Evolutionary conservation across 805 yeast species (phyloP).

Genomic region (Monosporozyma aquatica): DNA sequence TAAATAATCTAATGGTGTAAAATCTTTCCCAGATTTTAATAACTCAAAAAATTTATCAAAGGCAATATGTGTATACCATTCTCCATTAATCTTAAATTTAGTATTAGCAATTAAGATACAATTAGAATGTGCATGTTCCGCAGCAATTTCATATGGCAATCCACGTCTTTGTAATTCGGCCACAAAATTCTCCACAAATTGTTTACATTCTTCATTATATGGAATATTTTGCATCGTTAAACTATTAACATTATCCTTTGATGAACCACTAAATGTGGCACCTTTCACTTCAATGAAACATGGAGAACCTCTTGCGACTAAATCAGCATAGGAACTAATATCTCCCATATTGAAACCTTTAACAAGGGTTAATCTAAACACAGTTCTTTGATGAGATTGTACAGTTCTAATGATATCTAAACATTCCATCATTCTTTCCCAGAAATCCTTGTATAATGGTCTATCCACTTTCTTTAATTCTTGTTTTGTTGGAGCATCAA

Average conservation of each 20-base stretch:
- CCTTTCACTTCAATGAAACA: slow-evolving; percentile 90
- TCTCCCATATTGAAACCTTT: slow-evolving; percentile 88
- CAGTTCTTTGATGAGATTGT: slow-evolving; percentile 81
- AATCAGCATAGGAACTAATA: slow-evolving; percentile 71
- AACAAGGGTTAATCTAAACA: slow-evolving; percentile 79
- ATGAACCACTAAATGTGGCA: slow-evolving; percentile 90
- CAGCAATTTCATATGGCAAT: slow-evolving; percentile 71
- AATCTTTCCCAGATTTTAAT: slow-evolving; percentile 52
- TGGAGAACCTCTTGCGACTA: slow-evolving; percentile 74
- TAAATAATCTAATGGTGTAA: slow-evolving; percentile 72
- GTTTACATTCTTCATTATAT: slow-evolving; percentile 80
- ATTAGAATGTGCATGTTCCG: slow-evolving; percentile 93
- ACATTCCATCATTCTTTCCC: slow-evolving; percentile 81
- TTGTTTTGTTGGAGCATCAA: slow-evolving; percentile 83
- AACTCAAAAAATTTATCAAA: slow-evolving; percentile 68
- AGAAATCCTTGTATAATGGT: slow-evolving; percentile 81
- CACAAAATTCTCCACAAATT: slow-evolving; percentile 57
- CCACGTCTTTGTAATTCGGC: slow-evolving; percentile 58
- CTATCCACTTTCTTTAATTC: slow-evolving; percentile 78
- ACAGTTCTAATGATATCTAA: slow-evolving; percentile 65
- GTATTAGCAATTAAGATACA: slow-evolving; percentile 77
- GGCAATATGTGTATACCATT: slow-evolving; percentile 86
- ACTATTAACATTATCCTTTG: slow-evolving; percentile 75
- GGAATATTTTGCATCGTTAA: slow-evolving; percentile 94
- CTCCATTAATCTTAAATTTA: slow-evolving; percentile 57